Conservation (phyloP, 306 rosid genomes). For the Prunus dulcis region DNA sequence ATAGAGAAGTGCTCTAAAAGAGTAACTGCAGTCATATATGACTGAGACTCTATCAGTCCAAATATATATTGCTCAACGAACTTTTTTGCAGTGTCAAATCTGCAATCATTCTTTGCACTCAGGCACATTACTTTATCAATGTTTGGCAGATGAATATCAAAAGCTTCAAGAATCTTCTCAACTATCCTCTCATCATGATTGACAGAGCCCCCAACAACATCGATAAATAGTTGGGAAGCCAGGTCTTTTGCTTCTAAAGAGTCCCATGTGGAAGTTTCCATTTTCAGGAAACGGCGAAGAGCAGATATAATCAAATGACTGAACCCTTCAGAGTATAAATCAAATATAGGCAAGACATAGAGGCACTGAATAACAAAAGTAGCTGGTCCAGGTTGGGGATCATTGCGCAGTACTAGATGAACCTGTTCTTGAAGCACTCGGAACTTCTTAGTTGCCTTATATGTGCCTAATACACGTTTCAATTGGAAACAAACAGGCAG, state of each 20-base stretch:
- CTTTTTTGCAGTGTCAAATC: conserved; percentile 46
- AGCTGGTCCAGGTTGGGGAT: conserved; percentile 86
- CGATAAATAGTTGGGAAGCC: conserved; percentile 66
- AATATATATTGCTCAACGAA: conserved; percentile 59
- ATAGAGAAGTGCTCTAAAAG: conserved; percentile 79
- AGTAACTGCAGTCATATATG: conserved; percentile 67
- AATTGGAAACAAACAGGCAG: conserved; percentile 31
- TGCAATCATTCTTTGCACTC: conserved; percentile 33
- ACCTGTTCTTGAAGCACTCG: conserved; percentile 85
- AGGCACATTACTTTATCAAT: conserved; percentile 60
- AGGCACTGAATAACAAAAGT: conserved; percentile 76
- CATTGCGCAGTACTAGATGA: conserved; percentile 65
- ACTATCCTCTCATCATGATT: conserved; percentile 68
- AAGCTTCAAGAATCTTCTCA: conserved; percentile 64
- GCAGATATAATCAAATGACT: conserved; percentile 82
- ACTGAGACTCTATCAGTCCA: conserved; percentile 55
- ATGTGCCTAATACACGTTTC: conserved; percentile 61
- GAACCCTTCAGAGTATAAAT: conserved; percentile 62
- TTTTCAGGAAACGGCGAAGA: conserved; percentile 62
- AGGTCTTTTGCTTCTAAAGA: conserved; percentile 47
- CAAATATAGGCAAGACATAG: conserved; percentile 70
- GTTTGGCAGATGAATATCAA: conserved; percentile 58
- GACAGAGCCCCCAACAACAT: conserved; percentile 63
- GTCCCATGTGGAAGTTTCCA: conserved; percentile 36
- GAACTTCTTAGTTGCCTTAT: conserved; percentile 83